Evolutionary conservation across 768 basidiomycete species (phyloP).

Genomic region (Suillus ampliporus): DNA sequence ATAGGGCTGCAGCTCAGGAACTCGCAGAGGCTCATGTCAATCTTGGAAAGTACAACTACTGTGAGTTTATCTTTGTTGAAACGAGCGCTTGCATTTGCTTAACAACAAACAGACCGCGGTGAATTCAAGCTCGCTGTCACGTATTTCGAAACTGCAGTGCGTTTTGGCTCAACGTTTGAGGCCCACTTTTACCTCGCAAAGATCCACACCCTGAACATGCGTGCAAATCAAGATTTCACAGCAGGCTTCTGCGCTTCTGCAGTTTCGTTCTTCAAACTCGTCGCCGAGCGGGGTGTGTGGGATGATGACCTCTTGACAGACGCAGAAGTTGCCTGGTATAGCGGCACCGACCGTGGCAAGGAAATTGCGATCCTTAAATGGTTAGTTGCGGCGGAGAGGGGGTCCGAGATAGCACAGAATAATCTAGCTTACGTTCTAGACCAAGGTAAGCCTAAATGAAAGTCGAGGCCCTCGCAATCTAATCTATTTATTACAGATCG

Average conservation of each 20-base stretch:
- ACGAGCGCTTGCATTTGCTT: constrained; percentile 12
- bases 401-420: constrained; percentile 92
- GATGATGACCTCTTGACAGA: constrained; percentile 81
- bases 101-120: constrained; percentile 56
- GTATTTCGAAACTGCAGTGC: constrained; percentile 85
- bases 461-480: constrained; percentile 29
- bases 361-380: constrained; percentile 90
- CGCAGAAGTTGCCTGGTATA: constrained; percentile 77
- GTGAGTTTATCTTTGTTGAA: constrained; percentile 40
- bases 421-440: constrained; percentile 93
- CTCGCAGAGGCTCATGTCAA: constrained; percentile 93
- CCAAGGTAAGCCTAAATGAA: constrained; percentile 64
- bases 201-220: constrained; percentile 68
- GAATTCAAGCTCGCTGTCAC: constrained; percentile 70
- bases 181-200: constrained; percentile 93
- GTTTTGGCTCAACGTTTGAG: constrained; percentile 90
- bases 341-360: constrained; percentile 71
- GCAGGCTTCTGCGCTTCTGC: constrained; percentile 87
- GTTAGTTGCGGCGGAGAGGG: constrained; percentile 94
- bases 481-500: constrained; percentile 52
- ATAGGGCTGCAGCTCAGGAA: constrained; percentile 82
- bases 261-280: constrained; percentile 92
- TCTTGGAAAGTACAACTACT: constrained; percentile 79
- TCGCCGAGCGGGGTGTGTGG: constrained; percentile 90
- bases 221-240: constrained; percentile 49